phyloP scores from a whole-genome alignment of 345 rosid species.

The Citrus hindsii region DNA sequence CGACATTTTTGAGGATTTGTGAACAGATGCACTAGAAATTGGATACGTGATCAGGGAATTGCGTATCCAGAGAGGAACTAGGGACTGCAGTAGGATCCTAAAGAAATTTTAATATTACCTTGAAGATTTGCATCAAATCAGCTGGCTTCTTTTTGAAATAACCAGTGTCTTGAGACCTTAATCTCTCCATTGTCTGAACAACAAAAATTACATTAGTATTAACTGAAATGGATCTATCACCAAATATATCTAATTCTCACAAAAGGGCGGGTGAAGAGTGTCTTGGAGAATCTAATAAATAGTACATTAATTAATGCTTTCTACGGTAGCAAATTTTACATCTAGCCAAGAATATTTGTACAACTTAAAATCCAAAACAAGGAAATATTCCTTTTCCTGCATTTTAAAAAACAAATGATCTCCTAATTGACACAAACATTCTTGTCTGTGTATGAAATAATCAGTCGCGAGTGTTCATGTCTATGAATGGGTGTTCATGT shows the following conservation, averaged over 20 bases:
- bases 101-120: constrained; percentile 46
- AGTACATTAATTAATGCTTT: background rate
- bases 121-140: constrained; percentile 91
- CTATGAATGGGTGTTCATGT: background rate
- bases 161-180: constrained; percentile 81
- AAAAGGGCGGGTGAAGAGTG: background rate
- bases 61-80: background rate
- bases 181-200: constrained; percentile 93
- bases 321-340: background rate
- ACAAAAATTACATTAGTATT: constrained; percentile 1
- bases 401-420: background rate
- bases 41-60: background rate
- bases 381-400: background rate
- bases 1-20: background rate
- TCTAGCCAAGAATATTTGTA: background rate
- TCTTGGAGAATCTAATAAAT: background rate
- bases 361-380: background rate
- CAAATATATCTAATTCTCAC: background rate
- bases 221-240: constrained; percentile 14
- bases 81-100: constrained; percentile 1
- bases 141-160: constrained; percentile 84
- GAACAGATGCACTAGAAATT: background rate
- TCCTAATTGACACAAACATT: background rate
- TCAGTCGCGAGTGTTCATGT: background rate
- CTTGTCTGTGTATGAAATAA: background rate